phyloP scores from a whole-genome alignment of 345 rosid genomes.

The Theobroma cacao region DNA sequence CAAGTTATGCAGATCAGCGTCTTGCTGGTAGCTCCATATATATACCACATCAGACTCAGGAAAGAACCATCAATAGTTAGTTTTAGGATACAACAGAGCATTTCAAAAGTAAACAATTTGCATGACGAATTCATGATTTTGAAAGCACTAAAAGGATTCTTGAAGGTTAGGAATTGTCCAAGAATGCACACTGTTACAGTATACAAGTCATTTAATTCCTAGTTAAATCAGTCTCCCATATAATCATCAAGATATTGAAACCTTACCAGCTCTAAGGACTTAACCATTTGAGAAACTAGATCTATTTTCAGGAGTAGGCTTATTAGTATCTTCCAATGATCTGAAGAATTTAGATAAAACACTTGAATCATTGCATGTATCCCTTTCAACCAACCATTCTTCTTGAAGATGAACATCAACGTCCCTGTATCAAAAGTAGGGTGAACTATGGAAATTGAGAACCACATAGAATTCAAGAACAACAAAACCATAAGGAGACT shows the following conservation, averaged over 20 bases:
- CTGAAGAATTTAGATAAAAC: slow-evolving; percentile 47
- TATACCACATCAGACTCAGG: not conserved
- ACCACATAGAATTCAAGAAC: not conserved
- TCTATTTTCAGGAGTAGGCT: slow-evolving; percentile 17
- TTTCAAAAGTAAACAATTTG: not conserved
- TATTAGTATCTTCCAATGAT: slow-evolving; percentile 31
- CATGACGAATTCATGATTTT: not conserved
- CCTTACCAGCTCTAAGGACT: slow-evolving; percentile 18
- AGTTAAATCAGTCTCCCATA: not conserved
- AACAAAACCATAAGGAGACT: not conserved
- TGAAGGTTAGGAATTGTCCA: not conserved
- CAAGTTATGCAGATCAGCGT: not conserved
- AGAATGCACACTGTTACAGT: not conserved
- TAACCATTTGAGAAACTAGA: slow-evolving; percentile 27
- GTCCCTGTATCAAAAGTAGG: slow-evolving; percentile 45
- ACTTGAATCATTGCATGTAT: slow-evolving; percentile 52
- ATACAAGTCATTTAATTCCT: not conserved
- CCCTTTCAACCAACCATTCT: slow-evolving; percentile 73
- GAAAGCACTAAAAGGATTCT: not conserved
- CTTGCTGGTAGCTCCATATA: not conserved
- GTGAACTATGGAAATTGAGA: slow-evolving; percentile 1
- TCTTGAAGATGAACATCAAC: slow-evolving; percentile 67
- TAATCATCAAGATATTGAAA: slow-evolving; percentile 8
- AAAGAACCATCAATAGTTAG: not conserved
- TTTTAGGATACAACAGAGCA: not conserved